These are phyloP conservation scores for Tetrapisispora namnaoensis DNA, from an alignment of 805 yeast species.

Conservation along the genomic window DNA sequence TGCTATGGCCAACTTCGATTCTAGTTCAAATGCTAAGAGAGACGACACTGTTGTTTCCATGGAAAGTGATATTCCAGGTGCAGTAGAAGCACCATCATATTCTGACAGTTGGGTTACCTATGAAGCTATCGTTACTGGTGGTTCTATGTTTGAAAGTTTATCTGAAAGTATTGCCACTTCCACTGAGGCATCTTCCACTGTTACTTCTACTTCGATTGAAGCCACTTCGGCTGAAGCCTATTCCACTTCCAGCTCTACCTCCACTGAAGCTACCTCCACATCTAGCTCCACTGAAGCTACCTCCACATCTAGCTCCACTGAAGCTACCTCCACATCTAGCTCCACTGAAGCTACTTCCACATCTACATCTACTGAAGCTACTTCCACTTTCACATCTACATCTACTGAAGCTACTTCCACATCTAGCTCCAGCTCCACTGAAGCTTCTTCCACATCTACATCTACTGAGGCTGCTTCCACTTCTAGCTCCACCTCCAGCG, in stretches of 20 bases:
- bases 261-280: slow-evolving; percentile 1
- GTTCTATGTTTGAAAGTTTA: not conserved
- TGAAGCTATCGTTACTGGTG: slow-evolving; percentile 1
- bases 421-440: not conserved
- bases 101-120: not conserved
- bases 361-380: not conserved
- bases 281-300: not conserved
- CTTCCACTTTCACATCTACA: not conserved
- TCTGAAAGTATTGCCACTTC: not conserved
- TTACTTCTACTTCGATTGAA: not conserved
- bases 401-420: not conserved
- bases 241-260: not conserved
- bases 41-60: not conserved
- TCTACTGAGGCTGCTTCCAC: not conserved
- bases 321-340: not conserved
- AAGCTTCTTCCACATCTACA: slow-evolving; percentile 1
- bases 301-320: not conserved
- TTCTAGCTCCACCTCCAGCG: not conserved
- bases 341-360: not conserved
- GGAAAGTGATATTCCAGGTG: slow-evolving; percentile 1
- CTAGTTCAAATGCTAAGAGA: not conserved
- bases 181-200: not conserved
- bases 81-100: not conserved
- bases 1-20: slow-evolving; percentile 35
- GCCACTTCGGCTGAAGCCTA: slow-evolving; percentile 1